Conservation (phyloP, 768 basidiomycete species). For the Porphyrellus cyaneotinctus region DNA sequence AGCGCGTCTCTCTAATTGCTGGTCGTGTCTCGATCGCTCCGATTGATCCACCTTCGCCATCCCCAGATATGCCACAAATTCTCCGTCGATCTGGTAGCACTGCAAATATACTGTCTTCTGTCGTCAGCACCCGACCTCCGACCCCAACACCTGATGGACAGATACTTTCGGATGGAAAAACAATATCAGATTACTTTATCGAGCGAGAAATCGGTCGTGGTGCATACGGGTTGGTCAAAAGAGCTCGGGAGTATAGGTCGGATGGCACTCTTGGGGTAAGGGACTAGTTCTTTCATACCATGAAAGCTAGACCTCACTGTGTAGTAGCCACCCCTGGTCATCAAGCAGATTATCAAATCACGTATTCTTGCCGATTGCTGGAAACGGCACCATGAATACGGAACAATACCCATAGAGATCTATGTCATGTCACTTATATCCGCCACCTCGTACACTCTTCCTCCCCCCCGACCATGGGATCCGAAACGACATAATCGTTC, state of each 20-base stretch:
- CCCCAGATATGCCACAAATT: slow-evolving; percentile 56
- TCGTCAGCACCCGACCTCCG: slow-evolving; percentile 58
- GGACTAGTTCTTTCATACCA: slow-evolving; percentile 10
- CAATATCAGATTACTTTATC: slow-evolving; percentile 82
- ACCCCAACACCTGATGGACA: slow-evolving; percentile 42
- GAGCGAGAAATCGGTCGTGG: slow-evolving; percentile 89
- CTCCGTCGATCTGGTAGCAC: slow-evolving; percentile 62
- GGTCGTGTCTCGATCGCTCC: slow-evolving; percentile 76
- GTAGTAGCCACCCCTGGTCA: slow-evolving; percentile 76
- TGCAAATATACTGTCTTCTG: slow-evolving; percentile 58
- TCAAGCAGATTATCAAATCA: slow-evolving; percentile 98
- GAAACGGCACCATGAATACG: slow-evolving; percentile 93
- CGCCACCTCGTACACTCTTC: slow-evolving; percentile 73
- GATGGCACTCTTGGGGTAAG: slow-evolving; percentile 86
- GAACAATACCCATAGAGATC: slow-evolving; percentile 98
- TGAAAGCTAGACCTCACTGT: slow-evolving; percentile 6
- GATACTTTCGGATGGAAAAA: slow-evolving; percentile 52
- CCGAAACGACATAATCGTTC: slow-evolving; percentile 47
- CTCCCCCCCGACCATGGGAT: slow-evolving; percentile 79
- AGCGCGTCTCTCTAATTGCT: slow-evolving; percentile 78
- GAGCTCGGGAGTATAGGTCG: slow-evolving; percentile 70
- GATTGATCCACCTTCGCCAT: slow-evolving; percentile 67
- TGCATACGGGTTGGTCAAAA: slow-evolving; percentile 93
- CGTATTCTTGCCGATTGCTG: slow-evolving; percentile 98
- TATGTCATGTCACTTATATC: slow-evolving; percentile 91